Base-by-base conservation (phyloP, 2,329 filamentous ascomycete genomes). In the Colletotrichum magnum region DNA sequence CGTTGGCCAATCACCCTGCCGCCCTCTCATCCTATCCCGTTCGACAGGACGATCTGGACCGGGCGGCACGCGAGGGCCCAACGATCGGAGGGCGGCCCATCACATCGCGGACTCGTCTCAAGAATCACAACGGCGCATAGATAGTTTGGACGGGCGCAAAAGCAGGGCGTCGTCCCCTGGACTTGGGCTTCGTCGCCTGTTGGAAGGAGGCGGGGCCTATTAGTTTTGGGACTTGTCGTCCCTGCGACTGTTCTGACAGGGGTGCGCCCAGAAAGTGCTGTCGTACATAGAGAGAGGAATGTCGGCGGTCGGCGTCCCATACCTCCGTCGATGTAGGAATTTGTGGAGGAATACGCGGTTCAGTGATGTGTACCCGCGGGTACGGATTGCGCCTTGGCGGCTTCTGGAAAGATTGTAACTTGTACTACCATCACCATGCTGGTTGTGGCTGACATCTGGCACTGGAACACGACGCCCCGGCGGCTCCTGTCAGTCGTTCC, bases 401-500 rank as follows among this genome's bases (percentile, higher is more conserved):
- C 26, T 54, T 21, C 28, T 54, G 26, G 48, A 51, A 51, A 16
- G 24, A 18, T 4, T 24, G 21, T 24, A 24, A 24, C 21, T 24
- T 24, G 48, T 6, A 36, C 50, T 12, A 52, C 24, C 13, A 24
- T 24, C 21, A 32, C 32, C 32, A 36, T 36, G 32, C 32, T 15
- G 50, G 21, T 4, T 24, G 21, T 24, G 21, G 21, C 50, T 51
- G 13, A 5, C 26, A 26, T 10, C 26, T 15, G 24, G 32, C 32
- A 24, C 21, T 24, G 21, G 21, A 24, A 24, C 21, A 24, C 21
- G 3, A 24, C 48, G 18, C 48, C 48, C 21, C 18, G 18, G 21
- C 21, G 48, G 50, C 26, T 47, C 41, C 56, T 58, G 56, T 58
- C 41, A 58, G 45, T 58, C 54, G 32, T 36, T 9, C 32, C 32